Base-by-base conservation (phyloP, 768 basidiomycete genomes). In the Termitomyces sp. region DNA sequence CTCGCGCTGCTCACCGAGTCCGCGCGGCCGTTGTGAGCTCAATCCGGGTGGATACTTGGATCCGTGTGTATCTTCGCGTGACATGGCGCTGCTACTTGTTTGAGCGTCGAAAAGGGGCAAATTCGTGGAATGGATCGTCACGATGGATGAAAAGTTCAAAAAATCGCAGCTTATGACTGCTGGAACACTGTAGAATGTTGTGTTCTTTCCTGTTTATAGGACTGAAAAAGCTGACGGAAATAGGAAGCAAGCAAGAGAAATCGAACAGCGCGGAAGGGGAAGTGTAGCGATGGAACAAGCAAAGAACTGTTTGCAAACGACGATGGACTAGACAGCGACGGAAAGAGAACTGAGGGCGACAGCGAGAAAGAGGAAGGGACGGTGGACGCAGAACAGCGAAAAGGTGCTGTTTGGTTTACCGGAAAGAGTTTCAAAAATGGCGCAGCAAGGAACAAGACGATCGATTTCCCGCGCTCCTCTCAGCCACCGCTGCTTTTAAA, bases 31-130 rank as follows among this genome's bases (percentile, higher is more conserved):
- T 60, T 67, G 62, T 39, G 59, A 60, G 20, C 58, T 62, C 42
- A 74, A 67, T 48, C 76, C 77, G 1, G 75, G 70, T 11, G 75
- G 71, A 61, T 70, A 71, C 51, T 78, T 76, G 62, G 73, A 75
- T 59, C 82, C 81, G 65, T 76, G 73, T 50, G 72, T 65, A 55
- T 81, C 81, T 62, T 70, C 65, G 60, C 71, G 79, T 51, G 82
- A 80, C 84, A 84, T 83, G 54, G n/a, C n/a, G 15, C 35, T 61
- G 42, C 57, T 54, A 55, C 36, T 51, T 38, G 24, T 32, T 51
- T 22, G 24, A 33, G 49, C 32, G 57, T 58, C 35, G 33, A 57
- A 60, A 66, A 62, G 44, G 63, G 59, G 55, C 65, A 58, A 60
- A 69, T 65, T 62, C 52, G 67, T 65, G 12, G 52, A 54, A 58